A percentile compares a stretch with the other conserved stretches of the same genome.
Evolutionary conservation across 192 early-diverging fungal species (phyloP).

Genomic region (Coemansia sp.): DNA sequence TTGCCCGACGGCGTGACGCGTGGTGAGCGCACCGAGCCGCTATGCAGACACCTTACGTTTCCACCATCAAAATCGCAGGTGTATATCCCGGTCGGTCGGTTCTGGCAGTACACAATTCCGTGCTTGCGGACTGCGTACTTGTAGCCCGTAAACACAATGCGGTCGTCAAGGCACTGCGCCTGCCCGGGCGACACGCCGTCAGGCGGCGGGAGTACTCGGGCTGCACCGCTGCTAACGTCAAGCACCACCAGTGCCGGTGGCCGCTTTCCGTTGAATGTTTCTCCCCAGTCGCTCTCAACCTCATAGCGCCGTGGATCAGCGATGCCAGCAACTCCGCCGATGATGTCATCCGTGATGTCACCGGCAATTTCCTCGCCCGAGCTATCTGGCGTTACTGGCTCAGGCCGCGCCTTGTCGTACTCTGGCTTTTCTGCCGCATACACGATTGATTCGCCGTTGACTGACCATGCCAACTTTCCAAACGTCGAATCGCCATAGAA

Average conservation of each 20-base stretch:
- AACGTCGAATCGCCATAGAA: slow-evolving; percentile 73
- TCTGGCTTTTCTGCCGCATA: slow-evolving; percentile 72
- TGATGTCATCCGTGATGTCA: slow-evolving; percentile 40
- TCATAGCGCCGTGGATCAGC: slow-evolving; percentile 51
- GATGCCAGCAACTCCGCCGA: slow-evolving; percentile 34
- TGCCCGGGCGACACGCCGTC: slow-evolving; percentile 49
- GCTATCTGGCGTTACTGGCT: background rate
- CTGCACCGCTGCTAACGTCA: slow-evolving; percentile 43
- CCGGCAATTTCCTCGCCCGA: slow-evolving; percentile 7
- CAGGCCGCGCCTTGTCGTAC: slow-evolving; percentile 30
- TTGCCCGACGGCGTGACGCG: slow-evolving; percentile 57
- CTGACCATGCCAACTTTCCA: slow-evolving; percentile 65
- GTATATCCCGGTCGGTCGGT: slow-evolving; percentile 64
- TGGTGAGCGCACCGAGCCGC: slow-evolving; percentile 61
- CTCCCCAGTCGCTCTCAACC: slow-evolving; percentile 69
- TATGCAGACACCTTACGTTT: slow-evolving; percentile 36
- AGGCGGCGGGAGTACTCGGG: slow-evolving; percentile 22
- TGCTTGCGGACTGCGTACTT: slow-evolving; percentile 56
- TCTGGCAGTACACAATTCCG: slow-evolving; percentile 69
- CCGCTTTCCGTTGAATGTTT: slow-evolving; percentile 64
- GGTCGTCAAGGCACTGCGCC: slow-evolving; percentile 54
- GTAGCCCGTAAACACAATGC: slow-evolving; percentile 70
- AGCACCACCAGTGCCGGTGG: slow-evolving; percentile 59
- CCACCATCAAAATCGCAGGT: slow-evolving; percentile 36
- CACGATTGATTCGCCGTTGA: slow-evolving; percentile 55